These are phyloP conservation scores for Rhynchospora breviuscula DNA, from an alignment of 176 grass and related monocot species.

Conservation along the genomic window DNA sequence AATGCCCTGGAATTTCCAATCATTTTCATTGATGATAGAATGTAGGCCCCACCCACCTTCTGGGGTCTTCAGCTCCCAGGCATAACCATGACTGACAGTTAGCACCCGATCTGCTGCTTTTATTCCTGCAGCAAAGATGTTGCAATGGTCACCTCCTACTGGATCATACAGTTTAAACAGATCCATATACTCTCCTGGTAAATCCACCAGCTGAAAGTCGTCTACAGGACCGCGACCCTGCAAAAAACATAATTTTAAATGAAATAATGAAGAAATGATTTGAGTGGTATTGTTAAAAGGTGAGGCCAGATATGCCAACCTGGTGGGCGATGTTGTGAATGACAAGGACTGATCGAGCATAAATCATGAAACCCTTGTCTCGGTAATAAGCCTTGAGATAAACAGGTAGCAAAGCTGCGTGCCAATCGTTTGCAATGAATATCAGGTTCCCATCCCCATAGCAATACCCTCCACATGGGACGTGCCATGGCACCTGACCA, in stretches of 20 bases:
- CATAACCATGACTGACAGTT: slow-evolving; percentile 90
- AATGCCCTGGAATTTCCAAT: slow-evolving; percentile 87
- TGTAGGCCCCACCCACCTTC: slow-evolving; percentile 94
- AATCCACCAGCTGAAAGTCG: slow-evolving; percentile 62
- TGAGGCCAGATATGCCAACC: slow-evolving; percentile 22
- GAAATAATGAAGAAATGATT: background rate
- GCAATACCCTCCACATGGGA: slow-evolving; percentile 83
- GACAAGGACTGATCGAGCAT: slow-evolving; percentile 71
- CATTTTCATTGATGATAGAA: slow-evolving; percentile 56
- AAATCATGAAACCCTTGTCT: slow-evolving; percentile 80
- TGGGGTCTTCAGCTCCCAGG: slow-evolving; percentile 84
- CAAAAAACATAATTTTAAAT: slow-evolving; percentile 28
- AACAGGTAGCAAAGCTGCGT: slow-evolving; percentile 69
- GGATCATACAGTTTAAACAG: slow-evolving; percentile 68
- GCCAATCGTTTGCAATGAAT: slow-evolving; percentile 97
- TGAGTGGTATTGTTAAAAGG: slow-evolving; percentile 4
- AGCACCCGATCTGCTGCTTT: slow-evolving; percentile 78
- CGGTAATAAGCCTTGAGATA: slow-evolving; percentile 91
- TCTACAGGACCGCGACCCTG: slow-evolving; percentile 91
- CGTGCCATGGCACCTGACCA: slow-evolving; percentile 75
- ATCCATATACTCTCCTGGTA: slow-evolving; percentile 68
- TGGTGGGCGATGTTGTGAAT: slow-evolving; percentile 99
- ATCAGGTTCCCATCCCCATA: slow-evolving; percentile 95
- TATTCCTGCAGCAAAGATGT: slow-evolving; percentile 87
- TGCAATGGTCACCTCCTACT: slow-evolving; percentile 79